Evolutionary conservation across 495 filamentous ascomycete species (phyloP).

Genomic region (Trichodelitschia bisporula): DNA sequence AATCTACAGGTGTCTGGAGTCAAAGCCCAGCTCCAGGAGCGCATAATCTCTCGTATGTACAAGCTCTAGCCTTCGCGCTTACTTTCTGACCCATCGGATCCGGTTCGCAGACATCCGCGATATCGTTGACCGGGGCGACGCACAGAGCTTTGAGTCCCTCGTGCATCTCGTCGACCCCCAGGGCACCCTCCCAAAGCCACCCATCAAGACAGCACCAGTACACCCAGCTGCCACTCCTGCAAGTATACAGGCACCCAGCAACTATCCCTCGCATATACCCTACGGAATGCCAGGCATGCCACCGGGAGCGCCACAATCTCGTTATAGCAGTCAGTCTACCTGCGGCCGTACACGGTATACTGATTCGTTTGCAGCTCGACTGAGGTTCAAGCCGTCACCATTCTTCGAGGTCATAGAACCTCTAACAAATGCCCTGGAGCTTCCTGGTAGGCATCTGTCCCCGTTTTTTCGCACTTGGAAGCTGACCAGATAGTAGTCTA

Average conservation of each 20-base stretch:
- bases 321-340: no score
- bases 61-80: background rate
- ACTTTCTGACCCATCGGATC: background rate
- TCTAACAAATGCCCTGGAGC: constrained; percentile 6
- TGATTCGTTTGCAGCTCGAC: no score
- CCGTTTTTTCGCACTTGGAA: background rate
- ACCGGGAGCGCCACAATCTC: no score
- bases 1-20: constrained; percentile 49
- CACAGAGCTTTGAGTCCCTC: background rate
- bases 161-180: background rate
- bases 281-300: no score
- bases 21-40: constrained; percentile 52
- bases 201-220: no score
- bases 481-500: constrained; percentile 8
- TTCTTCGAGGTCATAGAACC: constrained; percentile 15
- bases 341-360: no score
- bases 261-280: no score
- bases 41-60: constrained; percentile 51
- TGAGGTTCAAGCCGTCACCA: constrained; percentile 14
- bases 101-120: background rate
- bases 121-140: background rate
- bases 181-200: no score
- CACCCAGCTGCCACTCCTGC: no score
- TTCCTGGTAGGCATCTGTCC: constrained; percentile 13
- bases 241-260: no score